Percentiles rank a stretch among this genome's conserved stretches.
Conservation (phyloP, 345 rosid genomes). For the Citrus medica region DNA sequence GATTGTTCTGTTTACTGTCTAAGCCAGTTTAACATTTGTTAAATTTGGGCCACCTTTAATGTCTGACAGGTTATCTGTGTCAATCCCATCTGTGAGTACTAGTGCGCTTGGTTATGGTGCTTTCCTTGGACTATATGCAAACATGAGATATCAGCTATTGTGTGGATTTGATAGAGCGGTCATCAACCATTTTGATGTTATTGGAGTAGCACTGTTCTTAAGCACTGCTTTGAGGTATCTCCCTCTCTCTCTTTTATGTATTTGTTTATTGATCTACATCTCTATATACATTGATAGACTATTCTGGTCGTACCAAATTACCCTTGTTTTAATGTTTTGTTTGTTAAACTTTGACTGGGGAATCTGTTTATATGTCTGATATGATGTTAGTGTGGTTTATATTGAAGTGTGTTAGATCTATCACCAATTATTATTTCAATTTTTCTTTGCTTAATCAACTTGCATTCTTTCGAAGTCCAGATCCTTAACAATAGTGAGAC, state of each 20-base stretch:
- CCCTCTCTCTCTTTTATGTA: neutral
- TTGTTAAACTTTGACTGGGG: neutral
- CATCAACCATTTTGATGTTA: slow-evolving; percentile 84
- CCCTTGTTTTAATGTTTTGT: neutral
- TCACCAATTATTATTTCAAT: neutral
- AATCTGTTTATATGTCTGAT: neutral
- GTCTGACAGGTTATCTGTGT: slow-evolving; percentile 82
- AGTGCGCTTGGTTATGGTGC: slow-evolving; percentile 89
- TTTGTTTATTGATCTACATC: neutral
- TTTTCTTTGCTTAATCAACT: neutral
- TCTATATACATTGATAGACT: neutral
- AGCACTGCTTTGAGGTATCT: slow-evolving; percentile 81
- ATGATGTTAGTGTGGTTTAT: neutral
- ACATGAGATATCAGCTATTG: slow-evolving; percentile 78
- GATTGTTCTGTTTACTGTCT: neutral
- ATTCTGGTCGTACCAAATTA: neutral
- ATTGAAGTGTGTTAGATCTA: neutral
- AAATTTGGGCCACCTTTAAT: slow-evolving; percentile 2
- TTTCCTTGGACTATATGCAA: slow-evolving; percentile 87
- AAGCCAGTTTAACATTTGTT: neutral
- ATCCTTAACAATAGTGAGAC: neutral
- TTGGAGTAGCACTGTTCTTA: slow-evolving; percentile 84
- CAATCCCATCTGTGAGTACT: slow-evolving; percentile 63
- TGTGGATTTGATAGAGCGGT: slow-evolving; percentile 76
- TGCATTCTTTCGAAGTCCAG: neutral